A percentile compares a stretch with the other conserved stretches of the same genome.
Evolutionary conservation across 805 yeast genomes (phyloP).

Genomic region (Kuraishia ogatae): DNA sequence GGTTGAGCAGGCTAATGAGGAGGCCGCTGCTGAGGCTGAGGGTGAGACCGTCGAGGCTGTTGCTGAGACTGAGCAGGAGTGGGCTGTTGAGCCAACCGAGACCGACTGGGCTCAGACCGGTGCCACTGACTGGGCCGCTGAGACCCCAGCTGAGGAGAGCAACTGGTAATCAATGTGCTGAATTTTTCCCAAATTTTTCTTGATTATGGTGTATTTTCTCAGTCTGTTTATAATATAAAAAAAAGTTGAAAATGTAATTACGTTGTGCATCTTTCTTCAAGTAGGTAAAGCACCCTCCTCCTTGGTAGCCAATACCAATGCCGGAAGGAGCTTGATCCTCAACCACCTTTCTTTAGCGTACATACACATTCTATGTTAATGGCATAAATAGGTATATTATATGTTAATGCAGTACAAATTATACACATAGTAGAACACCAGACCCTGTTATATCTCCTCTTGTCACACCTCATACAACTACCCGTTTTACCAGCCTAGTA

Average conservation of each 20-base stretch:
- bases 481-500: no score
- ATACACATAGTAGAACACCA: no score
- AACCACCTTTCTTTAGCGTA: not conserved
- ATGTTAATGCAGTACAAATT: not conserved
- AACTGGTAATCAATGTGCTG: slow-evolving; percentile 6
- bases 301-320: not conserved
- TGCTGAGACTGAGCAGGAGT: slow-evolving; percentile 50
- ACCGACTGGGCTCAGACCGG: slow-evolving; percentile 70
- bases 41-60: slow-evolving; percentile 53
- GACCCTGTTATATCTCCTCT: no score
- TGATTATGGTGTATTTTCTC: not conserved
- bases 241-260: not conserved
- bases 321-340: not conserved
- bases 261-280: not conserved
- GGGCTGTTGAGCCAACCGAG: slow-evolving; percentile 45
- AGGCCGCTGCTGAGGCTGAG: slow-evolving; percentile 57
- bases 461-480: no score
- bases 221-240: not conserved
- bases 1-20: slow-evolving; percentile 61
- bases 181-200: not conserved
- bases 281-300: not conserved
- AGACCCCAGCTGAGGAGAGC: slow-evolving; percentile 42
- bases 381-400: not conserved
- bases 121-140: slow-evolving; percentile 44
- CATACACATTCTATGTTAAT: not conserved